A percentile compares a stretch with the other conserved stretches of the same genome.
Conservation (phyloP, 2,329 filamentous ascomycete genomes). For the Aspergillus latus region DNA sequence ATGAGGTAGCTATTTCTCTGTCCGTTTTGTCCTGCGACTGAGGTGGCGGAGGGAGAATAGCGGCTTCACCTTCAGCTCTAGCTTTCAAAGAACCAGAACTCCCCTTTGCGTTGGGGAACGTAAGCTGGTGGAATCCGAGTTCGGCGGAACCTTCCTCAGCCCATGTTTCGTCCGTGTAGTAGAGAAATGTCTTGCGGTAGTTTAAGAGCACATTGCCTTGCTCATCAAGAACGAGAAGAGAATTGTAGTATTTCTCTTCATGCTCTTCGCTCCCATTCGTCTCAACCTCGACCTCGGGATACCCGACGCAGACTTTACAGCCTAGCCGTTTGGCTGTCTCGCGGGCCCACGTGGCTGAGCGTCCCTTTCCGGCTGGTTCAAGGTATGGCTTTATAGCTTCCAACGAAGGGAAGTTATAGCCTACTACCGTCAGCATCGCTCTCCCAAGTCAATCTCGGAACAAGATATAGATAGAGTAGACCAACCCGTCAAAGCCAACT, state of each 20-base stretch:
- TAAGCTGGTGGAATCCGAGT: slow-evolving; percentile 32
- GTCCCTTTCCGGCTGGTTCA: slow-evolving; percentile 57
- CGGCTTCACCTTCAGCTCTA: background rate
- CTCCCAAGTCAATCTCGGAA: background rate
- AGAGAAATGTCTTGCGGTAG: slow-evolving; percentile 65
- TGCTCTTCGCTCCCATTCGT: background rate
- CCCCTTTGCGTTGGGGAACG: background rate
- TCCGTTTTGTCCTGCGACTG: background rate
- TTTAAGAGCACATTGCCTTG: slow-evolving; percentile 56
- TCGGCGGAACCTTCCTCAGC: slow-evolving; percentile 52
- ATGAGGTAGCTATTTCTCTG: slow-evolving; percentile 40
- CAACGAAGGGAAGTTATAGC: slow-evolving; percentile 63
- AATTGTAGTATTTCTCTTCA: slow-evolving; percentile 54
- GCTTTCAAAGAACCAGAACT: background rate
- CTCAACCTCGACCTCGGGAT: slow-evolving; percentile 52
- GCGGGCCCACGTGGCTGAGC: slow-evolving; percentile 59
- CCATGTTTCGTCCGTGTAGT: slow-evolving; percentile 68
- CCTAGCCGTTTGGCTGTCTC: slow-evolving; percentile 54
- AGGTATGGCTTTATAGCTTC: slow-evolving; percentile 59
- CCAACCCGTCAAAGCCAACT: slow-evolving; percentile 61
- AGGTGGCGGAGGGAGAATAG: background rate
- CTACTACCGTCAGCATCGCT: slow-evolving; percentile 30
- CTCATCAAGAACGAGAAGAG: slow-evolving; percentile 58
- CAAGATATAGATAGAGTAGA: slow-evolving; percentile 1
- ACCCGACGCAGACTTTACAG: slow-evolving; percentile 64